Conservation (phyloP, 202 grass and related monocot species). For the Alloteropsis angusta region DNA sequence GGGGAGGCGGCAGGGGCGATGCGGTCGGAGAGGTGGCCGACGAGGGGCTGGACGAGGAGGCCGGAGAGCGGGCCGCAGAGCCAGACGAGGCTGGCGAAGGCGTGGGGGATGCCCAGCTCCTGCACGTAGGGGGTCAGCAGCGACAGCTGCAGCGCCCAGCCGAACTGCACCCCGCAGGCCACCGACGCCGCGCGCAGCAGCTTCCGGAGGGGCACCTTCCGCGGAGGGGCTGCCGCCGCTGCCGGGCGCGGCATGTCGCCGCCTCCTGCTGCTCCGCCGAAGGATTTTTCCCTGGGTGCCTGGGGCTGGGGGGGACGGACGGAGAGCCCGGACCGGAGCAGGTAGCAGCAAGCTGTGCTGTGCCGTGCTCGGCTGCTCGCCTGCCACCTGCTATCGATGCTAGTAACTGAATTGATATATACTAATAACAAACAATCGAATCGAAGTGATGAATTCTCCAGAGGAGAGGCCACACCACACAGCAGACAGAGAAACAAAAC, state of each 20-base stretch:
- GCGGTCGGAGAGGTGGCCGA: conserved; percentile 78
- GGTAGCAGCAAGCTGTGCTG: too few species aligned
- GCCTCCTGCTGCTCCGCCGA: too few species aligned
- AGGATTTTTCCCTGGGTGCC: too few species aligned
- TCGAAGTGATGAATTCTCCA: too few species aligned
- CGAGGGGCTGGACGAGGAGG: conserved; percentile 74
- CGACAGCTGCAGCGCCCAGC: conserved; percentile 81
- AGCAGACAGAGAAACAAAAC: too few species aligned
- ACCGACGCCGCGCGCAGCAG: conserved; percentile 63
- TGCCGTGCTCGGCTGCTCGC: too few species aligned
- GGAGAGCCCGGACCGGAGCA: too few species aligned
- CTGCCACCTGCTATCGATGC: too few species aligned
- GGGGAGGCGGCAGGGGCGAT: conserved; percentile 41
- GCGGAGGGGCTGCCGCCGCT: conserved; percentile 1
- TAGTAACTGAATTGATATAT: too few species aligned
- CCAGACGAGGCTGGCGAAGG: conserved; percentile 89
- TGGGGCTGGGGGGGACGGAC: too few species aligned
- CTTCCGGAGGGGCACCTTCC: conserved; percentile 43
- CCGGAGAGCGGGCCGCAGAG: conserved; percentile 83
- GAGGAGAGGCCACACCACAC: too few species aligned
- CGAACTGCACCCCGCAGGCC: conserved; percentile 82
- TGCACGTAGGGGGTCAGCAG: conserved; percentile 86
- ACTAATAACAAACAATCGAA: too few species aligned
- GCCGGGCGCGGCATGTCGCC: background rate
- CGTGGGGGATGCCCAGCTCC: conserved; percentile 81